Percentiles rank a stretch among this genome's conserved stretches.
phyloP scores from a whole-genome alignment of 495 filamentous ascomycete species.

The Tuber aestivum region DNA sequence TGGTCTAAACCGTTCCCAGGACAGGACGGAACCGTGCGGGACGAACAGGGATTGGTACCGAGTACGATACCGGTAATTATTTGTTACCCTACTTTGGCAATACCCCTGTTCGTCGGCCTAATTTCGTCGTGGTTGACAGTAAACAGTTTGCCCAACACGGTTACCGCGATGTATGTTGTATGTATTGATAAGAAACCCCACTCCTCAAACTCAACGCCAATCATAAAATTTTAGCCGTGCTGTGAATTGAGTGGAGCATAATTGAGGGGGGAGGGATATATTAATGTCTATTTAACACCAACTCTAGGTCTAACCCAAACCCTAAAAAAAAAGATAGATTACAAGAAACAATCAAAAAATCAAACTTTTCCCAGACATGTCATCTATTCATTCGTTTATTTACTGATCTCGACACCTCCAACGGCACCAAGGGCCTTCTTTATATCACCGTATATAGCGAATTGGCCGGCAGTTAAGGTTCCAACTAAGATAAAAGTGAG shows the following conservation, averaged over 20 bases:
- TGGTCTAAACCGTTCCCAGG: no score
- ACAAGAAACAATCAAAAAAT: conserved; percentile 19
- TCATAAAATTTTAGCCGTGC: neutral
- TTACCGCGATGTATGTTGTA: neutral
- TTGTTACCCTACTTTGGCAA: neutral
- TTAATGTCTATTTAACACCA: conserved; percentile 36
- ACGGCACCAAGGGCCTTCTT: conserved; percentile 54
- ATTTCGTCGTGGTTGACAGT: neutral
- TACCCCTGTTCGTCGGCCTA: neutral
- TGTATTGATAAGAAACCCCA: neutral
- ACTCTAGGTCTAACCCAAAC: conserved; percentile 33
- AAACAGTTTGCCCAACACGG: neutral
- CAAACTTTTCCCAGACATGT: conserved; percentile 15
- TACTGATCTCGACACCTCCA: conserved; percentile 41
- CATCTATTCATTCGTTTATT: conserved; percentile 18
- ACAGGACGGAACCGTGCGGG: neutral
- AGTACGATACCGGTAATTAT: neutral
- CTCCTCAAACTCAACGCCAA: neutral
- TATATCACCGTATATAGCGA: conserved; percentile 88
- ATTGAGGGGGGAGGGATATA: conserved; percentile 20
- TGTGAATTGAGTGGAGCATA: neutral
- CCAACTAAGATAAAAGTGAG: conserved; percentile 50
- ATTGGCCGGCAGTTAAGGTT: conserved; percentile 83
- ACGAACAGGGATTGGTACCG: neutral
- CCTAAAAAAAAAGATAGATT: conserved; percentile 24